Evolutionary conservation across 1,139 yeast genomes (phyloP).

Genomic region (Geotrichum macrosporum): DNA sequence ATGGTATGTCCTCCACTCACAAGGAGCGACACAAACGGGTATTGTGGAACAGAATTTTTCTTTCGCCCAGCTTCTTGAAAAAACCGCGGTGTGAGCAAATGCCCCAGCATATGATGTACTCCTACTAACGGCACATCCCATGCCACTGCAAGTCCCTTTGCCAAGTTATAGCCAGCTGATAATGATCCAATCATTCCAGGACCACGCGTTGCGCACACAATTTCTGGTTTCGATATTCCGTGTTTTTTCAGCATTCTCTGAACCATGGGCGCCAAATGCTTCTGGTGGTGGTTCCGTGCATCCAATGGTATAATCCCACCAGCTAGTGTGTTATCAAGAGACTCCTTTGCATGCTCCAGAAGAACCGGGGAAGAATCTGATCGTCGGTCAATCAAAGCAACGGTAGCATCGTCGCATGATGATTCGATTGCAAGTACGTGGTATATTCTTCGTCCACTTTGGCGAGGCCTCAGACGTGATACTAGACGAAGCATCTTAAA

Average conservation of each 20-base stretch:
- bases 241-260: conserved; percentile 37
- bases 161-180: conserved; percentile 75
- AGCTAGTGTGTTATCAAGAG: conserved; percentile 57
- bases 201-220: conserved; percentile 87
- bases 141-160: conserved; percentile 78
- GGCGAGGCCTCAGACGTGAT: too few species aligned
- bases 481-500: too few species aligned
- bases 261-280: conserved; percentile 48
- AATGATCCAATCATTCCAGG: conserved; percentile 96
- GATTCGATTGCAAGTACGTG: conserved; percentile 82
- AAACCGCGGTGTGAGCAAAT: conserved; percentile 63
- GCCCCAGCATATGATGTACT: conserved; percentile 96
- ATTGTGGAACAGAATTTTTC: conserved; percentile 52
- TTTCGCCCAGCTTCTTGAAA: conserved; percentile 39
- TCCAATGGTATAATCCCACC: conserved; percentile 91
- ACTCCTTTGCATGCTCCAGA: conserved; percentile 57
- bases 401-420: conserved; percentile 94
- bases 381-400: conserved; percentile 61
- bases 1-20: conserved; percentile 96
- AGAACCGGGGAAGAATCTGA: conserved; percentile 45
- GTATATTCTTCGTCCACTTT: too few species aligned
- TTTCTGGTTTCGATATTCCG: conserved; percentile 51
- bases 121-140: conserved; percentile 78
- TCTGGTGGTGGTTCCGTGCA: conserved; percentile 78
- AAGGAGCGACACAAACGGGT: conserved; percentile 74